phyloP scores from a whole-genome alignment of 176 grass and related monocot genomes.

The Lolium rigidum region DNA sequence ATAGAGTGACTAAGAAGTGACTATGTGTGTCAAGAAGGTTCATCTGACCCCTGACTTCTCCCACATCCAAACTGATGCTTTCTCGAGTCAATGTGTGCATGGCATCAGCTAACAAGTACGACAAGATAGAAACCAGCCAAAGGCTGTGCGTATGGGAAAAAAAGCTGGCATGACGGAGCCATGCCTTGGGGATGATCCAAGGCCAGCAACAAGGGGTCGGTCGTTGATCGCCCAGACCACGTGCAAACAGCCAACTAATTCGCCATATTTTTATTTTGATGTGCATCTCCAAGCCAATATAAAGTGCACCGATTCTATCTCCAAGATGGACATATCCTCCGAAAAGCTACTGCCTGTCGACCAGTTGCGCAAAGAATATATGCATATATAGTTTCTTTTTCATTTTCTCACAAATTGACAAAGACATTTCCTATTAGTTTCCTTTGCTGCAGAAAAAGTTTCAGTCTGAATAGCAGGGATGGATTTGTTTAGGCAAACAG shows the following conservation, averaged over 20 bases:
- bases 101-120: background rate
- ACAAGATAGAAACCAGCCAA: background rate
- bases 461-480: background rate
- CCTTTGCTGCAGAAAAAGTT: background rate
- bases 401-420: background rate
- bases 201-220: background rate
- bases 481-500: background rate
- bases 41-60: too few species aligned
- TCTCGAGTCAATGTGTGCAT: background rate
- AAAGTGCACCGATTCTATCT: background rate
- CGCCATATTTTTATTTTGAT: background rate
- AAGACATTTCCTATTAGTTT: background rate
- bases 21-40: too few species aligned
- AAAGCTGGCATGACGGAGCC: slow-evolving; percentile 25
- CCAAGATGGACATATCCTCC: background rate
- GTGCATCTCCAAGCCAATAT: background rate
- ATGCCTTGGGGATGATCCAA: slow-evolving; percentile 12
- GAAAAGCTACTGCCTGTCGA: background rate
- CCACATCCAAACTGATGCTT: background rate
- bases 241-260: background rate
- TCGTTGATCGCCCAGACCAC: background rate
- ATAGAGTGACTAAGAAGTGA: too few species aligned
- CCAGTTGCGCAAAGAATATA: background rate
- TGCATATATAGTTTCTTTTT: background rate
- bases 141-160: background rate